phyloP scores from a whole-genome alignment of 164 flowering plant species.

The Umbellularia californica region DNA sequence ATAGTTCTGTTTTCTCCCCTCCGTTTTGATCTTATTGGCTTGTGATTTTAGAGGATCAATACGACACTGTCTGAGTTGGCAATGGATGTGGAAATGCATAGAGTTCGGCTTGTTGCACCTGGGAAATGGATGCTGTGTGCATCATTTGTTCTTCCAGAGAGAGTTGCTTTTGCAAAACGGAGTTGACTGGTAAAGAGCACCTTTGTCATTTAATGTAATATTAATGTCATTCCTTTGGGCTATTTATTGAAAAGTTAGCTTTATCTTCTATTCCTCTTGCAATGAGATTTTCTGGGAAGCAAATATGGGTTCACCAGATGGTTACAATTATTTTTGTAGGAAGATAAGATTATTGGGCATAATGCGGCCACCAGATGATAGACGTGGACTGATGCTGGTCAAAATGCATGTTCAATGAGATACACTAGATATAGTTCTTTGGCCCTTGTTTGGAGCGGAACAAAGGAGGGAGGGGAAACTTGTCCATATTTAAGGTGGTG shows the following conservation, averaged over 20 bases:
- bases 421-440: no score
- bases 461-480: no score
- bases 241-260: no score
- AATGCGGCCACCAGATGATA: no score
- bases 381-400: no score
- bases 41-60: slow-evolving; percentile 59
- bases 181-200: not conserved
- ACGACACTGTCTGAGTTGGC: slow-evolving; percentile 61
- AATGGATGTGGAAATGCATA: slow-evolving; percentile 65
- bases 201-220: not conserved
- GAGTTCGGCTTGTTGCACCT: slow-evolving; percentile 86
- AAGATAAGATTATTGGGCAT: no score
- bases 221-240: not conserved
- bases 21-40: not conserved
- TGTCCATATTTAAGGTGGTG: no score
- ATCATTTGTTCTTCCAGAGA: slow-evolving; percentile 67
- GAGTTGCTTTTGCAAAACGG: slow-evolving; percentile 50
- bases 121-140: slow-evolving; percentile 98
- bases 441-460: no score
- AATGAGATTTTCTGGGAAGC: not conserved
- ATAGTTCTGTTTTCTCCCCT: not conserved
- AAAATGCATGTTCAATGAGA: no score
- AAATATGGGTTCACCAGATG: no score
- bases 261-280: not conserved
- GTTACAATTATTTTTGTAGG: no score